Evolutionary conservation across 768 basidiomycete genomes (phyloP).

Genomic region (Crepidotus variabilis): DNA sequence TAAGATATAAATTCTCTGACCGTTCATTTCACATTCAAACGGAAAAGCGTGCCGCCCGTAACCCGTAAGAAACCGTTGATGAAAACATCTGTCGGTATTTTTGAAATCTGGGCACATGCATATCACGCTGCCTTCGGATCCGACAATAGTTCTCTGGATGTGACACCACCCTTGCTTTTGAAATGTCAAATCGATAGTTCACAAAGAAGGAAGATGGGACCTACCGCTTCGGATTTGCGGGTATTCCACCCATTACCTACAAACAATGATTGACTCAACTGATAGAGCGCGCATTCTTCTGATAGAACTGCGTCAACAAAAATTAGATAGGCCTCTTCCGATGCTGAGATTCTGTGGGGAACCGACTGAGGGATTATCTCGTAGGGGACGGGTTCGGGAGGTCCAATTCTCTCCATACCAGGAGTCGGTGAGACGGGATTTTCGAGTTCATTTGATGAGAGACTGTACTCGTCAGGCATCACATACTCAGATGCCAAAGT

Average conservation of each 20-base stretch:
- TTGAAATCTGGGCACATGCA: not conserved
- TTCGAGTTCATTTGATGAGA: no score
- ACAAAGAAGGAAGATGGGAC: not conserved
- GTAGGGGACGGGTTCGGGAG: not conserved
- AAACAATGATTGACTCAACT: not conserved
- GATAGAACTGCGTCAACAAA: not conserved
- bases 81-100: not conserved
- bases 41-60: not conserved
- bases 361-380: not conserved
- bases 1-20: not conserved
- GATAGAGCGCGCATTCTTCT: not conserved
- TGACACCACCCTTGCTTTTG: not conserved
- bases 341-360: not conserved
- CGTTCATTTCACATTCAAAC: not conserved
- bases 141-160: not conserved
- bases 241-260: not conserved
- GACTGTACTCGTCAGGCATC: not conserved
- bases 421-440: no score
- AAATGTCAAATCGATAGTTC: not conserved
- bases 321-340: not conserved
- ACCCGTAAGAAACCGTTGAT: not conserved
- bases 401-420: not conserved
- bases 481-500: not conserved
- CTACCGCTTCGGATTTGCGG: not conserved
- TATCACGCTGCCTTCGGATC: not conserved